These are phyloP conservation scores for Arachis monticola DNA, from an alignment of 331 rosid species.

Conservation along the genomic window DNA sequence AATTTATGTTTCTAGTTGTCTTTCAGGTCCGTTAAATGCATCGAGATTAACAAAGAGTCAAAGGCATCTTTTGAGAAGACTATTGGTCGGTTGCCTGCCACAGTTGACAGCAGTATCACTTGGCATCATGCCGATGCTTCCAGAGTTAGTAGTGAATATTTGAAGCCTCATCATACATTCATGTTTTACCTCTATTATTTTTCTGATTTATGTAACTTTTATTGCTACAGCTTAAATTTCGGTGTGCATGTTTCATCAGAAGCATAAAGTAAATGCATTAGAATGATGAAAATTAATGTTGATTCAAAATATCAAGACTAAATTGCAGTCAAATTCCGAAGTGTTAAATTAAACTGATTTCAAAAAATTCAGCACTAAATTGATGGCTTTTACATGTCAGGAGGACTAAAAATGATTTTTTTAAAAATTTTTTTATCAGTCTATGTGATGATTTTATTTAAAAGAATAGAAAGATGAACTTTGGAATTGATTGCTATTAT, in stretches of 20 bases:
- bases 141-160: slow-evolving; percentile 53
- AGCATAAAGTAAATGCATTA: no score
- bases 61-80: slow-evolving; percentile 95
- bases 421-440: slow-evolving; percentile 11
- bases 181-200: slow-evolving; percentile 19
- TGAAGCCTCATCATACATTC: slow-evolving; percentile 36
- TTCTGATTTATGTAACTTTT: neutral
- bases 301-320: no score
- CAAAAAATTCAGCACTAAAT: no score
- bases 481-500: slow-evolving; percentile 36
- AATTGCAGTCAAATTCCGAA: no score
- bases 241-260: slow-evolving; percentile 1
- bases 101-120: slow-evolving; percentile 70
- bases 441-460: slow-evolving; percentile 1
- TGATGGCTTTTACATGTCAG: no score
- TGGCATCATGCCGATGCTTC: slow-evolving; percentile 97
- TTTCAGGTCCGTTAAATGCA: slow-evolving; percentile 81
- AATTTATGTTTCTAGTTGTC: slow-evolving; percentile 25
- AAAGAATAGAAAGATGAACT: slow-evolving; percentile 8
- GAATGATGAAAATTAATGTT: no score
- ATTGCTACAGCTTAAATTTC: neutral
- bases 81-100: slow-evolving; percentile 69
- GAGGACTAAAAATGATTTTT: no score
- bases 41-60: slow-evolving; percentile 91
- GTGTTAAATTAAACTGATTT: no score